Percentiles rank a stretch among this genome's conserved stretches.
phyloP scores from a whole-genome alignment of 192 early-diverging fungal genomes.

The Backusella mclennaniae region DNA sequence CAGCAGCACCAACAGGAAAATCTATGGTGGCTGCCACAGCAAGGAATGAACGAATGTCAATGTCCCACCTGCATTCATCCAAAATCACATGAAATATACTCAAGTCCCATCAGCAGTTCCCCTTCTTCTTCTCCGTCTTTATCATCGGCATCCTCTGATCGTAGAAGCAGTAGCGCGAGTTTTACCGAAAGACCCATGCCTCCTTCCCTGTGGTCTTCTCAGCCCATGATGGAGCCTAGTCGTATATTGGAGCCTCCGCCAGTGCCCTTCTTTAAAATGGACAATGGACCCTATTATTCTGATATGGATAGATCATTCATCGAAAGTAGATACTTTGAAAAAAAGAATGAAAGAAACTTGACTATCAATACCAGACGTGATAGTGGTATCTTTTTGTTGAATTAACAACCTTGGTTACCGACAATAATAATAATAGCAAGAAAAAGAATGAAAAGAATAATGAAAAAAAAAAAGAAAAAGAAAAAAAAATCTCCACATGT shows the following conservation, averaged over 20 bases:
- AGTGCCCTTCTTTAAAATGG: not conserved
- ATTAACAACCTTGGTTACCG: not conserved
- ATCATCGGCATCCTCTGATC: conserved; percentile 36
- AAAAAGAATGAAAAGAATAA: not conserved
- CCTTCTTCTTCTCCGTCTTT: conserved; percentile 28
- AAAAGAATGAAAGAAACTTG: not conserved
- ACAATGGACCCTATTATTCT: not conserved
- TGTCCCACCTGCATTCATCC: conserved; percentile 41
- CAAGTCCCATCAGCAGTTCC: conserved; percentile 1
- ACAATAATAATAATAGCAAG: not conserved
- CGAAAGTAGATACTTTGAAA: not conserved
- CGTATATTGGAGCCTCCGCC: not conserved
- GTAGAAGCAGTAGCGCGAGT: conserved; percentile 49
- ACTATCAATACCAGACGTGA: not conserved
- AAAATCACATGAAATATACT: not conserved
- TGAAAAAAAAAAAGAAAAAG: not conserved
- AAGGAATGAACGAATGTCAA: not conserved
- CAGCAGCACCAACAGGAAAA: conserved; percentile 42
- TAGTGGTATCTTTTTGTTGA: not conserved
- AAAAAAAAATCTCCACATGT: not conserved
- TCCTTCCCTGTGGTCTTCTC: not conserved
- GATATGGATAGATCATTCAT: not conserved
- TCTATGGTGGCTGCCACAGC: not conserved
- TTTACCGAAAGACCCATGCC: conserved; percentile 8
- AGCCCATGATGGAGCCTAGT: not conserved